Evolutionary conservation across 176 grass and related monocot species (phyloP).

Genomic region (Hordeum vulgare): MorexV3_pseudomolecules_assembly NC_058519.1:609145377-609145876

Average conservation of each 20-base stretch:
- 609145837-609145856: too few species aligned
- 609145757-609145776: not conserved
- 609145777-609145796: not conserved
- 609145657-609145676: not conserved
- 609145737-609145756: not conserved
- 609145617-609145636: not conserved
- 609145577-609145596: not conserved
- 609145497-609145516: not conserved
- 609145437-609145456: not conserved
- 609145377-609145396: too few species aligned
- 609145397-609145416: too few species aligned
- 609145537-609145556: not conserved
- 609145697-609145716: not conserved
- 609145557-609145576: not conserved
- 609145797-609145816: too few species aligned
- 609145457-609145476: not conserved
- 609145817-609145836: too few species aligned
- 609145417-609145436: too few species aligned
- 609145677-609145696: slow-evolving; percentile 2
- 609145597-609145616: not conserved
- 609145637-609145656: not conserved
- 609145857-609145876: too few species aligned
- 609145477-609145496: not conserved
- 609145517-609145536: not conserved
- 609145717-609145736: not conserved